Base-by-base conservation (phyloP, 495 filamentous ascomycete genomes). In the Podospora sp. region DNA sequence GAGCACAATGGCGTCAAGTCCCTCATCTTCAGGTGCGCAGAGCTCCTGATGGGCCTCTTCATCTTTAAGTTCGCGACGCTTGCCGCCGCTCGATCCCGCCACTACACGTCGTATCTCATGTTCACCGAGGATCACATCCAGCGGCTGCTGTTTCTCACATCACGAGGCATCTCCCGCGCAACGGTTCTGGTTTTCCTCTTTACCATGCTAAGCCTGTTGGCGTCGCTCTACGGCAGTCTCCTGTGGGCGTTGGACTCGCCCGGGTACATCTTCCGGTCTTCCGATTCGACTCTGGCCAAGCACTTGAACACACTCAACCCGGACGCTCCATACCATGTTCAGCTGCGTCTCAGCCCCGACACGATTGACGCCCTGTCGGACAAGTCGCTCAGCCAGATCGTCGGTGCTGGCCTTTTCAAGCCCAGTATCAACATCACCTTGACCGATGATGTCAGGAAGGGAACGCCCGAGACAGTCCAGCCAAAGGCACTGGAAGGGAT, bases 101-200 rank as follows among this genome's bases (percentile, higher is more conserved):
- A 25, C 52, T 56, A 25, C 52, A 56, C 52, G 52, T 56, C 52
- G 22, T 56, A 25, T 26, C 52, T 56, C 52, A 24, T 56, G 22
- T 56, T 56, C 21, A 1, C 52, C 52, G 52, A 56, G 21, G 21
- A 24, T 8, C 52, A 24, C 9, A 56, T 56, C 12, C 52, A 56
- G 6, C 21, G 25, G 21, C 11, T 26, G 8, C 52, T 25, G 6
- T 56, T 56, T 26, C 22, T 56, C 20, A 24, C 25, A 25, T 56
- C 52, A 8, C 52, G 52, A 6, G 52, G 52, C 6, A 6, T 56
- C 52, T 56, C 52, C 52, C 11, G 25, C 22, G 52, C 21, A 11
- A 26, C 52, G 9, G 21, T 56, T 21, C 16, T 56, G 7, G 52
- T 56, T 21, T 24, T 26, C 52, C 3, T 26, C 20, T 56, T 56